Evolutionary conservation across 208 protist genomes (phyloP), one percentile per base, ranked within the genome.

Genomic region (Leishmania arabica): DNA sequence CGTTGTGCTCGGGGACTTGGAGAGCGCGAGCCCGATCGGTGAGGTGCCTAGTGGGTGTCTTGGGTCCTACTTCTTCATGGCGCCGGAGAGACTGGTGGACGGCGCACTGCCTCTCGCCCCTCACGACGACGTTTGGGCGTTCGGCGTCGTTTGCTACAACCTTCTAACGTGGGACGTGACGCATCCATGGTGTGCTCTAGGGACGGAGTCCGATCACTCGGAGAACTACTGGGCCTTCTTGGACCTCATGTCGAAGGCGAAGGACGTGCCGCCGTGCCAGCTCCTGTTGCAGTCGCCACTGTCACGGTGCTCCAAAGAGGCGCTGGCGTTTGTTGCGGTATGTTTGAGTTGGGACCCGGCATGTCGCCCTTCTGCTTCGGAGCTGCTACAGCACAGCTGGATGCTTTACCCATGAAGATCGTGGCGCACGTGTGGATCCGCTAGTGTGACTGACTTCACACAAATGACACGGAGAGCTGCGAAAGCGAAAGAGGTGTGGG

Each of bases 91-190:
- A 53, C 76, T 88, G 15, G 68, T 73, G 27, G 70, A 84, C 27
- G 31, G 62, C 49, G 47, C 31, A 7, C 54, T 75, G 19, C 79
- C 78, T 2, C 47, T 71, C 27, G 42, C 17, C 13, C 49, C 75
- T 13, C n/a, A 47, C 37, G 87, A 81, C n/a, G 90, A 94, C 40
- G 62, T 94, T 15, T 96, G 93, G 93, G 78, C 88, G 3, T 72
- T 94, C 13, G 93, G 91, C 2, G 72, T 94, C 13, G 69, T 89
- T 34, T 77, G 86, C 40, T 85, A 85, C 75, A 82, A 94, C 53
- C 78, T 93, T 42, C 70, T 91, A 11, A 81, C 80, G 6, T 81
- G 86, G 68, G 64, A 68, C 49, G 51, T 73, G 60, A 75, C 74
- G 47, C 88, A 90, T 62, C 85, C 87, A 40, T 86, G 77, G 80